Evolutionary conservation across 208 protist genomes (phyloP).

Genomic region (Trypanosoma congolense): DNA sequence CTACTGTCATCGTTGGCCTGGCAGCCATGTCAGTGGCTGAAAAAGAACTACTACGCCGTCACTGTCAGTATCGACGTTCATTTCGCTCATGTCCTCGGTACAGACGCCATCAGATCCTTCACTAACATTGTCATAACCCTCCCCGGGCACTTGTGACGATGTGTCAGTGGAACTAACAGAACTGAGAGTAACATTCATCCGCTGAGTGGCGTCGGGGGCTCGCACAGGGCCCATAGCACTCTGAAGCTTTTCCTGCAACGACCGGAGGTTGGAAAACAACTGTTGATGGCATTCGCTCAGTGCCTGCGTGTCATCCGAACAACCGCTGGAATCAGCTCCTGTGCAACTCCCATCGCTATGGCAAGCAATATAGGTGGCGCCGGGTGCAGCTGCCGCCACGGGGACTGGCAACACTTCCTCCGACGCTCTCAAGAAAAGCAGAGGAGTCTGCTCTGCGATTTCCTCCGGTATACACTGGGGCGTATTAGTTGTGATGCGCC

Average conservation of each 20-base stretch:
- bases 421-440: background rate
- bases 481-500: too few species aligned
- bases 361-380: background rate
- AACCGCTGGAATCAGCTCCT: background rate
- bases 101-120: too few species aligned
- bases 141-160: background rate
- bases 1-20: slow-evolving; percentile 61
- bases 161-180: slow-evolving; percentile 14
- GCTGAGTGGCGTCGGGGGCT: background rate
- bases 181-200: slow-evolving; percentile 20
- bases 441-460: too few species aligned
- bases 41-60: slow-evolving; percentile 9
- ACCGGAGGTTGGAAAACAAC: slow-evolving; percentile 18
- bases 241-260: slow-evolving; percentile 15
- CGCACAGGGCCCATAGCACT: background rate
- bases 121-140: background rate
- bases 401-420: slow-evolving; percentile 5
- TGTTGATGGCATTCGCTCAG: slow-evolving; percentile 13
- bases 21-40: slow-evolving; percentile 12
- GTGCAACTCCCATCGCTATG: background rate
- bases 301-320: background rate
- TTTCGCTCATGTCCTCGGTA: background rate
- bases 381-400: too few species aligned
- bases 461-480: too few species aligned
- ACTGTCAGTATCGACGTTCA: slow-evolving; percentile 16